Base-by-base conservation (phyloP, 2,329 filamentous ascomycete species). In the Penicillium sp. region DNA sequence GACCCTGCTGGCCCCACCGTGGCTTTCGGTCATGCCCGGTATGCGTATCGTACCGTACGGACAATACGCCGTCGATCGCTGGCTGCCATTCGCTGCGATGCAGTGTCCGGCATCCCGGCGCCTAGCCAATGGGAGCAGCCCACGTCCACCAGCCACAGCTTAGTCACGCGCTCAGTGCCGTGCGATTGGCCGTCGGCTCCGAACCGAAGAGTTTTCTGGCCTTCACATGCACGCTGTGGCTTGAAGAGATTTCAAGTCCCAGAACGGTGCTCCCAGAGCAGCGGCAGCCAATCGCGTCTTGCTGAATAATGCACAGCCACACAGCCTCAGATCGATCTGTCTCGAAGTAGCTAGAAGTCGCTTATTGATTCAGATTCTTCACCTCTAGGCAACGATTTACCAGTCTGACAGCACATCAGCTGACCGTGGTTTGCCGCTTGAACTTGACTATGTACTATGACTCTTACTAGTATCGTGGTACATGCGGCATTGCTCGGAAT, bases 111-210 rank as follows among this genome's bases (percentile, higher is more conserved):
- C 50, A 33, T 2, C n/a, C 3, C 9, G 2, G 9, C 6, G 21
- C n/a, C 8, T 33, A 21, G 3, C 52, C 52, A 55, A 55, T 48
- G 30, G 48, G 45, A 8, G 33, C 23, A 5, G 3, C 23, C 52
- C 52, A 47, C 43, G 52, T 38, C 21, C 52, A 47, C 35, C 52
- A 54, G 52, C 52, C 52, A 54, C 52, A 54, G 18, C 30, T 50
- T 21, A 50, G 28, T 35, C 24, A 47, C 20, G 45, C 45, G 18
- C n/a, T 21, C 33, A 5, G 33, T 3, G 9, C 7, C 33, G 11
- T 40, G 4, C 35, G 12, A 40, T 40, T 40, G 35, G 35, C 14
- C 3, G 3, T n/a, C n/a, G 38, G 38, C 40, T 3, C 40, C 40
- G 40, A 20, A n/a, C 38, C 38, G n/a, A 20, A 42, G 18, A 21